Base-by-base conservation (phyloP, 139 green algal species). In the Chlorella sp. region DNA sequence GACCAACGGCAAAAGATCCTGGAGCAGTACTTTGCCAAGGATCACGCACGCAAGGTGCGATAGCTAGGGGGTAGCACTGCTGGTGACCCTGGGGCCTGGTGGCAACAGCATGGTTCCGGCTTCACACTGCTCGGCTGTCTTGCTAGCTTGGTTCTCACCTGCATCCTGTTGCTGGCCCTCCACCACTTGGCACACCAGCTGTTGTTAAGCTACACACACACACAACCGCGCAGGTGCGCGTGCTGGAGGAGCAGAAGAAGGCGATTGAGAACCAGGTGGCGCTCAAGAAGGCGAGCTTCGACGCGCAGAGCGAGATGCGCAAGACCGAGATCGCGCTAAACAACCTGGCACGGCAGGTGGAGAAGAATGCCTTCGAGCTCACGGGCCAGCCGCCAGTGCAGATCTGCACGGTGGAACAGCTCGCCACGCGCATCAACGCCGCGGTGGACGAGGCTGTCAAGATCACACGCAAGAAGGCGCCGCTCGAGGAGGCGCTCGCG, bases 231-330 rank as follows among this genome's bases (percentile, higher is more conserved):
- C 63, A 74, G 69, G 69, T 74, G 49, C 30, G 31, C 20, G 33
- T 74, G 49, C 49, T 74, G 27, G 69, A 74, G 69, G 50, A 74
- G 51, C 69, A 74, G 50, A 49, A 74, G 49, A 26, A 31, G n/a
- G 32, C 59, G 49, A 49, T 74, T 24, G 69, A 74, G 29, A 32
- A 3, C 36, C 36, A 74, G 49, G 50, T 65, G 69, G 50, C 49
- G 3, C 49, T 74, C 2, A 74, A 65, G 69, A 62, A 50, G 50
- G 49, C 49, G 17, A 50, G 17, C 55, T 29, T 64, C 4, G 63
- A 49, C 2, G 63, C 63, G 5, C 20, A n/a, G 20, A 3, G 29
- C 31, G 63, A 69, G 32, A 49, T 69, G 32, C 31, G 63, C 32
- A 69, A 69, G 63, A 27, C 50, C 23, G 63, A 69, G 32, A 35